Percentiles rank a stretch among this genome's conserved stretches.
Evolutionary conservation across 331 rosid species (phyloP).

Genomic region (Cydonia oblonga): DNA sequence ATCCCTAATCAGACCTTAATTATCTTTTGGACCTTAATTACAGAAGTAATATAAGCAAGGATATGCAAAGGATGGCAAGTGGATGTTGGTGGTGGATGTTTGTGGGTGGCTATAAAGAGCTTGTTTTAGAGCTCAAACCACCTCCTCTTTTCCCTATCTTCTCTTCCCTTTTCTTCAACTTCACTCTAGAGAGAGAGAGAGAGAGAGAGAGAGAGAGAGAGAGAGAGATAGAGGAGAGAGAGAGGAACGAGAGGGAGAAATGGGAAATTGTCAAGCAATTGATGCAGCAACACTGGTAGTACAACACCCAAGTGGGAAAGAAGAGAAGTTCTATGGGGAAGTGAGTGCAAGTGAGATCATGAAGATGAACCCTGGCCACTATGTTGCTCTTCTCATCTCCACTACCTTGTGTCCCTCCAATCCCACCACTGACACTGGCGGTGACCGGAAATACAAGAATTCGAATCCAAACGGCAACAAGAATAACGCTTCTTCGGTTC

Average conservation of each 20-base stretch:
- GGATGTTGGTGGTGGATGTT: slow-evolving; percentile 16
- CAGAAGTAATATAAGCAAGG: background rate
- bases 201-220: background rate
- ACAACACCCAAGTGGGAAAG: slow-evolving; percentile 83
- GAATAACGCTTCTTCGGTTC: slow-evolving; percentile 28
- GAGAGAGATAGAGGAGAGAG: background rate
- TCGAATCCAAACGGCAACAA: background rate
- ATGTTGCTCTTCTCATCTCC: slow-evolving; percentile 91
- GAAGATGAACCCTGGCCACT: slow-evolving; percentile 86
- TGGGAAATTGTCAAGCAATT: slow-evolving; percentile 96
- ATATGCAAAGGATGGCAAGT: background rate
- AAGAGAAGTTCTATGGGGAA: slow-evolving; percentile 57
- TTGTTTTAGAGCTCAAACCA: slow-evolving; percentile 16
- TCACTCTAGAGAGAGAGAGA: background rate
- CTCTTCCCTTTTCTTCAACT: background rate
- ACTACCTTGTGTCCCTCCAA: slow-evolving; percentile 46
- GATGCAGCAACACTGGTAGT: slow-evolving; percentile 83
- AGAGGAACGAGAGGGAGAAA: slow-evolving; percentile 13
- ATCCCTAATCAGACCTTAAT: background rate
- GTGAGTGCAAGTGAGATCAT: slow-evolving; percentile 70
- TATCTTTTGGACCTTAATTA: background rate
- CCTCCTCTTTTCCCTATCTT: slow-evolving; percentile 16
- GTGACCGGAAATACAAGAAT: slow-evolving; percentile 3
- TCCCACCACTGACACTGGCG: slow-evolving; percentile 19
- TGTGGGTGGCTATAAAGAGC: slow-evolving; percentile 37